Conservation (phyloP, 2,329 filamentous ascomycete species). For the Penicillium sumatraense region DNA sequence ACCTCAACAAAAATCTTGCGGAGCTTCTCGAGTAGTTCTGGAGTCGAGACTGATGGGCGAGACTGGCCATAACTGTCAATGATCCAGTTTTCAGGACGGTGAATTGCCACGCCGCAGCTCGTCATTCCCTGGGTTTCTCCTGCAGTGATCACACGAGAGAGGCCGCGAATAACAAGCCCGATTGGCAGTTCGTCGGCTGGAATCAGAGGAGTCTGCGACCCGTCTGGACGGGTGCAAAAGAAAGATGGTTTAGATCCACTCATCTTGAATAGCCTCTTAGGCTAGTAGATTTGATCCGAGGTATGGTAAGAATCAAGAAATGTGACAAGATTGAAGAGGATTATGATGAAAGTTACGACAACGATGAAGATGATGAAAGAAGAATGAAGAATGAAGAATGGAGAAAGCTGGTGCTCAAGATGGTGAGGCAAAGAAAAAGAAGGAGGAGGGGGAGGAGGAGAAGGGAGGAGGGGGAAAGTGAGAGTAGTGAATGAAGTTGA, state of each 20-base stretch:
- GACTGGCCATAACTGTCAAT: constrained; percentile 32
- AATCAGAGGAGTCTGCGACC: constrained; percentile 47
- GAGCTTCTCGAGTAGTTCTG: background rate
- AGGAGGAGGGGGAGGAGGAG: background rate
- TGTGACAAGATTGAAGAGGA: background rate
- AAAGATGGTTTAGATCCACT: constrained; percentile 27
- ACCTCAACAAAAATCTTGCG: background rate
- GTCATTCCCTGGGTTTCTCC: constrained; percentile 50
- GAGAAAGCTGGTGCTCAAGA: background rate
- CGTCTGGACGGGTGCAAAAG: constrained; percentile 49
- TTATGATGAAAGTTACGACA: background rate
- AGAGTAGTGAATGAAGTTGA: background rate
- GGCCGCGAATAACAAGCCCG: constrained; percentile 40
- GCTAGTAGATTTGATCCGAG: background rate
- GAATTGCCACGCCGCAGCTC: constrained; percentile 41
- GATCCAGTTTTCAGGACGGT: constrained; percentile 39
- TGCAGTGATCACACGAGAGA: constrained; percentile 40
- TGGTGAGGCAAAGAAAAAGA: background rate
- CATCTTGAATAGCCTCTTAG: background rate
- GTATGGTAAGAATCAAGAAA: background rate
- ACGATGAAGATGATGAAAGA: constrained; percentile 3
- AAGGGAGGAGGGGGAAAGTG: background rate
- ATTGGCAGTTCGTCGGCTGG: constrained; percentile 52
- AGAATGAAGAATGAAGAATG: background rate
- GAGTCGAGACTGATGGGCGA: constrained; percentile 8